phyloP scores from a whole-genome alignment of 176 grass and related monocot species.

The Carex parvula region DNA sequence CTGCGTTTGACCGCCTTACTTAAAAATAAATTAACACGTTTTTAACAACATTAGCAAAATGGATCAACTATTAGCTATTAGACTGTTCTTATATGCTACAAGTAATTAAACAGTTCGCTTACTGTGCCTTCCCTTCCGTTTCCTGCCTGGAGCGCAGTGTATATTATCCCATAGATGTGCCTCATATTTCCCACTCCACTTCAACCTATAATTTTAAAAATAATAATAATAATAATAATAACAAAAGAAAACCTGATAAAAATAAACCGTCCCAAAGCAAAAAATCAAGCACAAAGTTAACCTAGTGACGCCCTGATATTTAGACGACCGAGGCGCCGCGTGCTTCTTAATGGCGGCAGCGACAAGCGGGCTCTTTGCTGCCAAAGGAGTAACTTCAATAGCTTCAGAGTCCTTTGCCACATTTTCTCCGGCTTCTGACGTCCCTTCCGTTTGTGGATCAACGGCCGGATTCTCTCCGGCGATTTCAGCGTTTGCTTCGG shows the following conservation, averaged over 20 bases:
- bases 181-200: conserved; percentile 89
- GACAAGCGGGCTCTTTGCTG: conserved; percentile 44
- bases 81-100: neutral
- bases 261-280: neutral
- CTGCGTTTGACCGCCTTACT: neutral
- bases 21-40: neutral
- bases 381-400: neutral
- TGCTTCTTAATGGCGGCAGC: conserved; percentile 75
- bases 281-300: conserved; percentile 18
- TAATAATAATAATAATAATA: neutral
- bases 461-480: neutral
- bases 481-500: neutral
- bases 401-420: neutral
- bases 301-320: conserved; percentile 88
- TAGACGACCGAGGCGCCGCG: conserved; percentile 68
- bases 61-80: neutral
- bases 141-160: conserved; percentile 57
- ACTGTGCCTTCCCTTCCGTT: conserved; percentile 74
- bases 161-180: conserved; percentile 84
- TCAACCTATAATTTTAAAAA: conserved; percentile 37
- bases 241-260: neutral
- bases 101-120: neutral
- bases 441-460: neutral
- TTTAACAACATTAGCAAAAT: neutral
- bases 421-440: neutral